Percentiles rank a stretch among this genome's conserved stretches.
Conservation (phyloP, 257 asterid species). For the Ehretia macrophylla region DNA sequence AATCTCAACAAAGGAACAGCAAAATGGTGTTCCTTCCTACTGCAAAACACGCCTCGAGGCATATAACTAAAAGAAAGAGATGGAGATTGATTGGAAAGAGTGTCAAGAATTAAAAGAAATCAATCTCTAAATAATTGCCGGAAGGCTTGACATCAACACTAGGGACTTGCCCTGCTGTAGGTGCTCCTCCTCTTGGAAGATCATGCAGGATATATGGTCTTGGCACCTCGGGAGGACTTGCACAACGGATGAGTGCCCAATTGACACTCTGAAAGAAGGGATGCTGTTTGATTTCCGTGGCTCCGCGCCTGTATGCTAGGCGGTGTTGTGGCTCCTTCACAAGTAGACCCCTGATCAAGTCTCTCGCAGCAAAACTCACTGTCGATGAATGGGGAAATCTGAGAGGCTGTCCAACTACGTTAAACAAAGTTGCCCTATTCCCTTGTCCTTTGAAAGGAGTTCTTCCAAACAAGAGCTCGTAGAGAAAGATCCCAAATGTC, state of each 20-base stretch:
- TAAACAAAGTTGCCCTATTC: conserved; percentile 50
- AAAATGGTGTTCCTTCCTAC: background rate
- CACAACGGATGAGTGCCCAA: conserved; percentile 66
- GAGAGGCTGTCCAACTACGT: conserved; percentile 62
- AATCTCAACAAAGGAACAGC: conserved; percentile 8
- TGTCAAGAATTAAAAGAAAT: conserved; percentile 38
- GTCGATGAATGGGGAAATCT: conserved; percentile 52
- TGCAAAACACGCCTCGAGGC: conserved; percentile 8
- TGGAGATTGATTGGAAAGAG: background rate
- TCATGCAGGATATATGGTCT: conserved; percentile 38
- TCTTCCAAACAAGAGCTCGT: conserved; percentile 50
- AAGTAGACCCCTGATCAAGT: conserved; percentile 51
- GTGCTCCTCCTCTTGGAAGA: conserved; percentile 29
- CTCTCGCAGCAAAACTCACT: conserved; percentile 58
- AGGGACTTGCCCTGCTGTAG: conserved; percentile 13
- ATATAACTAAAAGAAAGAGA: background rate
- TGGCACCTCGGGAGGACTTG: conserved; percentile 62
- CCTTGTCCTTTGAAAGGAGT: conserved; percentile 63
- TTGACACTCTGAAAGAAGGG: conserved; percentile 60
- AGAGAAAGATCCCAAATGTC: conserved; percentile 56
- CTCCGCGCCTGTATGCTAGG: conserved; percentile 58
- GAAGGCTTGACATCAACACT: conserved; percentile 28
- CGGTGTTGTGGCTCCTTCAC: conserved; percentile 62
- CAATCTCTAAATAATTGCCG: conserved; percentile 49
- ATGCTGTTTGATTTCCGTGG: conserved; percentile 60